Evolutionary conservation across 2,329 filamentous ascomycete species (phyloP), one percentile per base, ranked within the genome.

Genomic region (Didymellaceae sp.): DNA sequence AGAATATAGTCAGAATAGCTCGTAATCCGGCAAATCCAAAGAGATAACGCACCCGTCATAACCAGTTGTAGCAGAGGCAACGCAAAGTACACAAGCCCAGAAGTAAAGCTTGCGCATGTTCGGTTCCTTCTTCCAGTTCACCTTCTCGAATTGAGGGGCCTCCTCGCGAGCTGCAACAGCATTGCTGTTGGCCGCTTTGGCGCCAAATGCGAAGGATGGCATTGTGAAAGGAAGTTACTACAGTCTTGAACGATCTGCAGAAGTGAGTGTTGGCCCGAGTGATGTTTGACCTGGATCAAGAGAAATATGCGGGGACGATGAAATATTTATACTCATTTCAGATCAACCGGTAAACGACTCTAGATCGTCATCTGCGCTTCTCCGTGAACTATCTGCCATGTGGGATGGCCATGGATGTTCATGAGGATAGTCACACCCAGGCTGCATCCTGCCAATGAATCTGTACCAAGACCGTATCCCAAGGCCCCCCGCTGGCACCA

Each of bases 21-120:
- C 9, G 14, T 17, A 57, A 32, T 55, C n/a, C n/a, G n/a, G n/a
- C n/a, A n/a, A n/a, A n/a, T n/a, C n/a, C n/a, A n/a, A n/a, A n/a
- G n/a, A n/a, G n/a, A n/a, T n/a, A n/a, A n/a, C 74, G 54, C 68
- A 81, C 79, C 79, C 78, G 78, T 82, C 78, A 65, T 82, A 81
- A 63, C 79, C 78, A 30, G 80, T 83, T 25, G 81, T 83, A 14
- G 82, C 81, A 13, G 81, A 83, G 37, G 78, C 79, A 58, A 82
- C 65, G 53, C 78, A 80, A 37, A 82, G 76, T 45, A 82, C 61
- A 48, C 75, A 67, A 28, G 76, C 76, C 60, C 77, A 80, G 59
- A 79, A 79, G 72, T 83, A 83, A 14, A 84, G 73, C 69, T 80
- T 79, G 62, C 81, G 74, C 68, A 84, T 74, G 35, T 80, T 80